These are phyloP conservation scores for Phytophthora hibernalis DNA, from an alignment of 352 stramenopile species.

Conservation along the genomic window DNA sequence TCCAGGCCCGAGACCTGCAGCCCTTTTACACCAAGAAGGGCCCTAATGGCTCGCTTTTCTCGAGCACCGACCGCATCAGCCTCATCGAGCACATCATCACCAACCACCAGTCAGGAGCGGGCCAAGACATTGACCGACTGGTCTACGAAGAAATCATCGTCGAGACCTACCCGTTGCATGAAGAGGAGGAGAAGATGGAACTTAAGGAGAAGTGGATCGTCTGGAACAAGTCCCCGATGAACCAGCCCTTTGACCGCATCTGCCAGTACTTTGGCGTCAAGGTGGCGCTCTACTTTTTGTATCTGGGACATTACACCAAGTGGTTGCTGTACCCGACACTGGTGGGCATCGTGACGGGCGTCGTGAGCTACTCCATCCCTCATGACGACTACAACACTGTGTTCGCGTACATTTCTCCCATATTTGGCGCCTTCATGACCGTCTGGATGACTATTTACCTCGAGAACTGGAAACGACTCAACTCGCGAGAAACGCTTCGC, in stretches of 20 bases:
- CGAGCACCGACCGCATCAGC: constrained; percentile 75
- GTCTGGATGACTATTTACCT: constrained; percentile 92
- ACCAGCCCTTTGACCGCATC: constrained; percentile 81
- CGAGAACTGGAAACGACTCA: constrained; percentile 91
- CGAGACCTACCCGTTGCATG: constrained; percentile 82
- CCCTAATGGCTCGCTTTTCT: constrained; percentile 71
- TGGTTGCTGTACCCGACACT: constrained; percentile 95
- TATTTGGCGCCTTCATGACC: constrained; percentile 88
- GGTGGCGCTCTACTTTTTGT: constrained; percentile 98
- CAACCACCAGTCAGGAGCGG: constrained; percentile 67
- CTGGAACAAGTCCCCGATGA: constrained; percentile 75
- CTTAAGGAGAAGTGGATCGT: constrained; percentile 76
- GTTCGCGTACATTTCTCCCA: constrained; percentile 78
- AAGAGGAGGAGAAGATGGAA: constrained; percentile 66
- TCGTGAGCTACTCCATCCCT: constrained; percentile 68
- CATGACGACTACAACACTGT: constrained; percentile 58
- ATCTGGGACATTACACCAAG: constrained; percentile 95
- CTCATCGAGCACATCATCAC: constrained; percentile 90
- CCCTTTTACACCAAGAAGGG: constrained; percentile 74
- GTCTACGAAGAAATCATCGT: constrained; percentile 81
- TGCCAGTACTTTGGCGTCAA: constrained; percentile 91
- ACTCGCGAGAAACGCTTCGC: constrained; percentile 75
- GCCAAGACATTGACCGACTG: constrained; percentile 74
- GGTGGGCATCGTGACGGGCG: constrained; percentile 90
- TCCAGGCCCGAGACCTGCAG: constrained; percentile 70